Evolutionary conservation across 2,329 filamentous ascomycete genomes (phyloP).

Genomic region (Ophiocordyceps camponoti-saundersi): DNA sequence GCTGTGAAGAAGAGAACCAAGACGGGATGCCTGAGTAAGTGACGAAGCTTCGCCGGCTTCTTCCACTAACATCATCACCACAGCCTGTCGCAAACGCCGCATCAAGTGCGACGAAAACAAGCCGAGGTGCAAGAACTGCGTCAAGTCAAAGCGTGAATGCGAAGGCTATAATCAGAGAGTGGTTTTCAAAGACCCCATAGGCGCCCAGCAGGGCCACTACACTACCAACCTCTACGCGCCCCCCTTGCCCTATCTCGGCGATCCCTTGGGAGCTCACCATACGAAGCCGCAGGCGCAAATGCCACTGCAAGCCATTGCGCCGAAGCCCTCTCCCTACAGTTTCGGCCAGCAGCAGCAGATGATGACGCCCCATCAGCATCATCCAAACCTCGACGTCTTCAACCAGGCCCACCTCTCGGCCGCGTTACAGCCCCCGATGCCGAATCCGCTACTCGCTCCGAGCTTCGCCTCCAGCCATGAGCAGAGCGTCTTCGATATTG

Average conservation of each 20-base stretch:
- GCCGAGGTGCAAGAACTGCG: constrained; percentile 68
- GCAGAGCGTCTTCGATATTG: constrained; percentile 1
- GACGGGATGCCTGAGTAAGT: constrained; percentile 77
- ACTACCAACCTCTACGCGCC: constrained; percentile 23
- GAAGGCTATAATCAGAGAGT: constrained; percentile 73
- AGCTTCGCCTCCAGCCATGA: constrained; percentile 1
- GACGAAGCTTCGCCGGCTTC: not conserved
- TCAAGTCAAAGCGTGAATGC: constrained; percentile 70
- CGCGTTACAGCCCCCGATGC: constrained; percentile 3
- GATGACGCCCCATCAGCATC: constrained; percentile 1
- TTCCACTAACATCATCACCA: constrained; percentile 1
- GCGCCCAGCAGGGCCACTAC: constrained; percentile 24
- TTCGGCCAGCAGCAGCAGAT: constrained; percentile 2
- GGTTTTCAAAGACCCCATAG: constrained; percentile 54
- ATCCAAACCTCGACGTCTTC: not conserved
- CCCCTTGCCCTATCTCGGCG: constrained; percentile 15
- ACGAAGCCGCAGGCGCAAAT: constrained; percentile 20
- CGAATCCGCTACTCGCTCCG: constrained; percentile 6
- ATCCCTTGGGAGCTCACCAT: constrained; percentile 13
- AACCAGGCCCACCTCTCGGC: constrained; percentile 1
- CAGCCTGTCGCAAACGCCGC: constrained; percentile 80
- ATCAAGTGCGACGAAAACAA: constrained; percentile 95
- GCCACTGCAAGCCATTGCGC: constrained; percentile 26
- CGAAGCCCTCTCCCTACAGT: constrained; percentile 26
- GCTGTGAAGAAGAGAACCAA: constrained; percentile 60